Evolutionary conservation across 176 grass and related monocot genomes (phyloP).

Genomic region (Oryza coarctata): DNA sequence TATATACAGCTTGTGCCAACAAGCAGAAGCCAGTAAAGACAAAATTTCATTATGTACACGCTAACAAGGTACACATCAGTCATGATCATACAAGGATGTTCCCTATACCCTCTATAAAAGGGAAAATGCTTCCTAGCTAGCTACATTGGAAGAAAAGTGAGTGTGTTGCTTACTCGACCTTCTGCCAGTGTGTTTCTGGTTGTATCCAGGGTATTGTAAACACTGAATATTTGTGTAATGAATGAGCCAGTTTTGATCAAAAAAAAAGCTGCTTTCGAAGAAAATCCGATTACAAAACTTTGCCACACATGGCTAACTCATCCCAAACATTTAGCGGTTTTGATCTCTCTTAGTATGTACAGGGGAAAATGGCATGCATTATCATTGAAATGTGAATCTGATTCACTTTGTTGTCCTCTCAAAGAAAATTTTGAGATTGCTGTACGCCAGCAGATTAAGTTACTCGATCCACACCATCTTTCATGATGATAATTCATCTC

Average conservation of each 20-base stretch:
- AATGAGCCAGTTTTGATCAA: no score
- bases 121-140: no score
- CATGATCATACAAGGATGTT: constrained; percentile 12
- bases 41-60: constrained; percentile 9
- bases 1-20: background rate
- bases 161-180: no score
- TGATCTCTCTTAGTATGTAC: background rate
- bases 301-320: background rate
- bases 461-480: constrained; percentile 28
- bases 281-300: background rate
- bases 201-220: no score
- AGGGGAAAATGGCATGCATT: background rate
- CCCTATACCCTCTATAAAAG: no score
- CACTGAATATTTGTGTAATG: no score
- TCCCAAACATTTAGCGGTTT: background rate
- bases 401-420: background rate
- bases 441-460: constrained; percentile 7
- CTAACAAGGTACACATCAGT: background rate
- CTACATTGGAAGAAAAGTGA: background rate
- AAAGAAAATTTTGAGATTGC: constrained; percentile 3
- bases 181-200: no score
- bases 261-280: no score
- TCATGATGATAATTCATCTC: background rate
- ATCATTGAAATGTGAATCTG: background rate
- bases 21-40: background rate